phyloP scores from a whole-genome alignment of 2,329 filamentous ascomycete species.

The Aspergillus sp. region DNA sequence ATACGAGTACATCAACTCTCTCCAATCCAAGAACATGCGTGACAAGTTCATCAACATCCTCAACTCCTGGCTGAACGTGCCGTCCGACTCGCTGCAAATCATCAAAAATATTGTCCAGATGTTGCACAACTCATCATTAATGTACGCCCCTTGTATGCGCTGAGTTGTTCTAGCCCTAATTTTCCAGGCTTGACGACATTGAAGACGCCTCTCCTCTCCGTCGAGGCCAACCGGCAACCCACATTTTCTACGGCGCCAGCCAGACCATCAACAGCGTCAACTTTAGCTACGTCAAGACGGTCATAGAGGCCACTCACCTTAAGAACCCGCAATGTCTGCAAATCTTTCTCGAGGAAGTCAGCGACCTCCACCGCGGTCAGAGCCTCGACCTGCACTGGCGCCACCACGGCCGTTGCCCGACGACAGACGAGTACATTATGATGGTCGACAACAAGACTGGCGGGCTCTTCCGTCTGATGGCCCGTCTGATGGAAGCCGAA shows the following conservation, averaged over 20 bases:
- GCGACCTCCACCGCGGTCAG: slow-evolving; percentile 47
- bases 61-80: slow-evolving; percentile 43
- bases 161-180: not conserved
- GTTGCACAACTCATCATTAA: slow-evolving; percentile 46
- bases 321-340: slow-evolving; percentile 36
- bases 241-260: slow-evolving; percentile 48
- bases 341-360: slow-evolving; percentile 43
- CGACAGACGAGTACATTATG: slow-evolving; percentile 45
- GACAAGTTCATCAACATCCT: slow-evolving; percentile 42
- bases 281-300: slow-evolving; percentile 46
- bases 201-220: slow-evolving; percentile 49
- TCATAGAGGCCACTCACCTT: slow-evolving; percentile 39
- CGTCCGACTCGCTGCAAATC: slow-evolving; percentile 32
- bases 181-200: slow-evolving; percentile 48
- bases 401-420: slow-evolving; percentile 40
- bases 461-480: slow-evolving; percentile 44
- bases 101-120: slow-evolving; percentile 43
- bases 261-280: slow-evolving; percentile 55
- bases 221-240: slow-evolving; percentile 48
- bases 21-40: slow-evolving; percentile 45
- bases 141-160: slow-evolving; percentile 25
- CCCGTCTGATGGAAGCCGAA: slow-evolving; percentile 43
- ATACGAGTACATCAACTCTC: slow-evolving; percentile 34
- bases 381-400: slow-evolving; percentile 49
- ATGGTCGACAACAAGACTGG: slow-evolving; percentile 51